Base-by-base conservation (phyloP, 2,329 filamentous ascomycete genomes). In the Emmonsia crescens region DNA sequence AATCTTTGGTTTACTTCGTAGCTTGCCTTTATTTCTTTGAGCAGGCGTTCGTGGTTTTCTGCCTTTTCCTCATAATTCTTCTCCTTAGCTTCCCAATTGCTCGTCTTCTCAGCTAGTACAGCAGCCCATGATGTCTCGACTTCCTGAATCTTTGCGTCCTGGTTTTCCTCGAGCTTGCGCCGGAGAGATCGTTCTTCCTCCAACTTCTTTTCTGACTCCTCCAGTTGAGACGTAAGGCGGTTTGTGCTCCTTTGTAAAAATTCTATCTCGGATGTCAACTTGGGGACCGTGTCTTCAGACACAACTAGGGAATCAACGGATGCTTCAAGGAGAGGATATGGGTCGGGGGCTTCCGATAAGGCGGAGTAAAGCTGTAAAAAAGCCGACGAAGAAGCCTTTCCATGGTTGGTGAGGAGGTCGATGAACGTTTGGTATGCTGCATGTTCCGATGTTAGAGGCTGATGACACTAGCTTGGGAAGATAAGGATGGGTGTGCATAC, bases 1-100 rank as follows among this genome's bases (percentile, higher is more conserved):
- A 99, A 80, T 58, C 94, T 84, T 73, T 97, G 92, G 54, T 90
- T 94, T 60, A 99, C 94, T 75, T 99, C 94, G 72, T 96, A 96
- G 77, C 87, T 96, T 31, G 94, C 94, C 76, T 96, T 97, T 72
- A 97, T 85, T 74, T 99, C 95, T 71, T 89, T 96, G 67, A 99
- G 77, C 46, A 99, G 77, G 6, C 91, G 86, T 57, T 99, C 94
- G 72, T 99, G 93, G 68, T 88, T 95, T 74, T 96, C 93, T 2
- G 96, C 81, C 76, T 96, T 97, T 68, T 97, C 93, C 70, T 96
- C 91, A 63, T 96, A 76, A 33, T 84, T 86, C 77, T 89, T 89
- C 78, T 99, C 94, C 72, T 96, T 96, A 9, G 93, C 87, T 60
- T 89, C 86, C 94, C 94, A 99, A 71, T 99, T 99, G 73, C 93